Percentiles rank a stretch among this genome's conserved stretches.
These are phyloP conservation scores for Colletotrichum simmondsii DNA, from an alignment of 2,329 filamentous ascomycete genomes.

Conservation along the genomic window DNA sequence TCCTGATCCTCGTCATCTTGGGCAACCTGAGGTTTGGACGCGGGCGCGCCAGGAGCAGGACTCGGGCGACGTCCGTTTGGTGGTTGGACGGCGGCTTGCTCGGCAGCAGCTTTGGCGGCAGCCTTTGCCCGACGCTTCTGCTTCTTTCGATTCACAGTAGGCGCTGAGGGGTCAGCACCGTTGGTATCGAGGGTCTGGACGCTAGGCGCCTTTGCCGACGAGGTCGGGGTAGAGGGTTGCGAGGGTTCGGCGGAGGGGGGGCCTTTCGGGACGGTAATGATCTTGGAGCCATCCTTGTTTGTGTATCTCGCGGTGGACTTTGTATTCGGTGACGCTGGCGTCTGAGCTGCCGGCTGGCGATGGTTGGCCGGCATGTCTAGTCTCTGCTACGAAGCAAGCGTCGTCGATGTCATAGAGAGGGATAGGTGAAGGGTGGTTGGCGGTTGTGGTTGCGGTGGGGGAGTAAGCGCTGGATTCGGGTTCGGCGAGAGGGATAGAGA, in stretches of 20 bases:
- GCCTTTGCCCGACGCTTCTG: conserved; percentile 92
- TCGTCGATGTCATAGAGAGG: conserved; percentile 52
- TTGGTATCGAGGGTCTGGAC: conserved; percentile 37
- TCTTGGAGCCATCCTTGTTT: conserved; percentile 77
- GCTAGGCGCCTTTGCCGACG: conserved; percentile 48
- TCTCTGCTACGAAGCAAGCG: conserved; percentile 43
- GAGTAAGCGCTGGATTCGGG: conserved; percentile 28
- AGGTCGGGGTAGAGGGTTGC: conserved; percentile 62
- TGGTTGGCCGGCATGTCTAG: conserved; percentile 63
- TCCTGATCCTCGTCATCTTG: conserved; percentile 65
- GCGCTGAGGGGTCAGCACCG: conserved; percentile 47
- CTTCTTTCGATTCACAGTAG: conserved; percentile 88
- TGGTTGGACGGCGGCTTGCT: conserved; percentile 38
- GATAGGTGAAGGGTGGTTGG: conserved; percentile 17
- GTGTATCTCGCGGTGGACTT: conserved; percentile 70
- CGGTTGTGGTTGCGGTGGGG: conserved; percentile 18
- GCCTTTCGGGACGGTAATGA: conserved; percentile 72
- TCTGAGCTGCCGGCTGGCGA: conserved; percentile 59
- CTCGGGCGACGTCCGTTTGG: conserved; percentile 55
- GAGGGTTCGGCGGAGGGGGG: conserved; percentile 62
- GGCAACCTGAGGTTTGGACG: conserved; percentile 40
- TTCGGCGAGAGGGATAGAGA: neutral
- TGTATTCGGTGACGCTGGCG: conserved; percentile 62
- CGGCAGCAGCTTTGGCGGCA: conserved; percentile 72
- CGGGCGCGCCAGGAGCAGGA: conserved; percentile 44